These are phyloP conservation scores for Alternaria sp. DNA, from an alignment of 2,329 filamentous ascomycete species.

Conservation along the genomic window DNA sequence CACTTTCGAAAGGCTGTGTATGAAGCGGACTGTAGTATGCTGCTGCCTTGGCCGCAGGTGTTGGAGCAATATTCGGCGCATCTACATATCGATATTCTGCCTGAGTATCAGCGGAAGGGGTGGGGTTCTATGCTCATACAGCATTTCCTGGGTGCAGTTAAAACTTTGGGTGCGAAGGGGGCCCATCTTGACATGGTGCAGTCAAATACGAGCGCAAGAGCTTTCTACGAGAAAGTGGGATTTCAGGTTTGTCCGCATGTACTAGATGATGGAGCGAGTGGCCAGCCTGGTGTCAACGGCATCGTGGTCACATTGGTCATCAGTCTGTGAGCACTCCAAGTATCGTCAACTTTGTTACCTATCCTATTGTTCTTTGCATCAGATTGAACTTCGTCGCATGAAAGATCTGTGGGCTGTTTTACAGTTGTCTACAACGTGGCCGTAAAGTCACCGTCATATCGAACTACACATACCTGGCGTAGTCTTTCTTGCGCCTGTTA, in stretches of 20 bases:
- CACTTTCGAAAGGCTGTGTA: slow-evolving; percentile 26
- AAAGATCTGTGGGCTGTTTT: neutral
- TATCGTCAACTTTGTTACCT: neutral
- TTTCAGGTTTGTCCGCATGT: slow-evolving; percentile 31
- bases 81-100: slow-evolving; percentile 48
- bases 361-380: neutral
- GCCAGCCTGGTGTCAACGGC: slow-evolving; percentile 29
- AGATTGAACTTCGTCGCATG: neutral
- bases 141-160: slow-evolving; percentile 29
- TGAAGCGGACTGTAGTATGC: slow-evolving; percentile 31
- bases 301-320: slow-evolving; percentile 36
- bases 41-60: slow-evolving; percentile 22
- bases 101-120: slow-evolving; percentile 41
- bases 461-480: neutral
- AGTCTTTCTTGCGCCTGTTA: neutral
- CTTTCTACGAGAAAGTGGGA: slow-evolving; percentile 39
- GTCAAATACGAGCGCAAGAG: slow-evolving; percentile 35
- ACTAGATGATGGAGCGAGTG: slow-evolving; percentile 37
- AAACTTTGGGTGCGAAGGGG: slow-evolving; percentile 31
- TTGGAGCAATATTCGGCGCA: slow-evolving; percentile 44
- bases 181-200: slow-evolving; percentile 48
- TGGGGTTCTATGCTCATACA: slow-evolving; percentile 40
- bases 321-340: slow-evolving; percentile 13
- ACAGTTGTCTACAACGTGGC: neutral
- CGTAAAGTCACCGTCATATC: neutral